Evolutionary conservation across 1,284 basidiomycete species (phyloP).

Genomic region (Wallemia ichthyophaga): DNA sequence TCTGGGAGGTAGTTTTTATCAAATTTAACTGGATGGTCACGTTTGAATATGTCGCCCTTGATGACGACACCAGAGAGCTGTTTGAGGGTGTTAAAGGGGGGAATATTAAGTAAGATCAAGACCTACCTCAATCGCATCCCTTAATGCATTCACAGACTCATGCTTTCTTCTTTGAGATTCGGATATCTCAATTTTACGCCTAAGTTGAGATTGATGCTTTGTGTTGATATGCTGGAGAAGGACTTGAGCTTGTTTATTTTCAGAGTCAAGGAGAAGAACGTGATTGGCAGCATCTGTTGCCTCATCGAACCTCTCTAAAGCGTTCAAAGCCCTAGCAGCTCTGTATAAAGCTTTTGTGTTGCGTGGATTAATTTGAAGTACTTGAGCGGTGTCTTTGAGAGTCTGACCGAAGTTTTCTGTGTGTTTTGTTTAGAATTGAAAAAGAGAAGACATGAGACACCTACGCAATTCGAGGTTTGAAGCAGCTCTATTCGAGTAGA

Average conservation of each 20-base stretch:
- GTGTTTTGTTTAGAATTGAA: constrained; percentile 4
- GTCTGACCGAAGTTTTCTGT: constrained; percentile 71
- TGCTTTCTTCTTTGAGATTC: constrained; percentile 24
- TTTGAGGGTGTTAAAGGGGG: not conserved
- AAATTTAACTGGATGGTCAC: constrained; percentile 19
- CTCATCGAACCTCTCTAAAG: constrained; percentile 41
- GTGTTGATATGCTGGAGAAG: constrained; percentile 18
- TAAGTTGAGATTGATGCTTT: constrained; percentile 9
- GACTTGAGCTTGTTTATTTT: constrained; percentile 24
- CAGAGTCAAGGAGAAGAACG: constrained; percentile 27
- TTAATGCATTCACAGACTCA: constrained; percentile 22
- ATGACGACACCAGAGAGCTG: constrained; percentile 35
- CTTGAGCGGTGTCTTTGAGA: constrained; percentile 48
- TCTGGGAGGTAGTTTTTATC: constrained; percentile 8
- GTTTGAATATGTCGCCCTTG: constrained; percentile 19
- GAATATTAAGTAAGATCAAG: not conserved
- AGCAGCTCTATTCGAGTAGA: constrained; percentile 69
- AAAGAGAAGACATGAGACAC: constrained; percentile 10
- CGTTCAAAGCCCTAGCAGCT: constrained; percentile 39
- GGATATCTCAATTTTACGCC: constrained; percentile 16
- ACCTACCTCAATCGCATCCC: constrained; percentile 30
- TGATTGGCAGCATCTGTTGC: constrained; percentile 45
- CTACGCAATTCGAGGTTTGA: constrained; percentile 63
- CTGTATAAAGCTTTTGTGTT: constrained; percentile 60
- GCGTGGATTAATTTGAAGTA: constrained; percentile 28